phyloP scores from a whole-genome alignment of 1,284 basidiomycete genomes.

The Coniferiporia sulphurascens region DNA sequence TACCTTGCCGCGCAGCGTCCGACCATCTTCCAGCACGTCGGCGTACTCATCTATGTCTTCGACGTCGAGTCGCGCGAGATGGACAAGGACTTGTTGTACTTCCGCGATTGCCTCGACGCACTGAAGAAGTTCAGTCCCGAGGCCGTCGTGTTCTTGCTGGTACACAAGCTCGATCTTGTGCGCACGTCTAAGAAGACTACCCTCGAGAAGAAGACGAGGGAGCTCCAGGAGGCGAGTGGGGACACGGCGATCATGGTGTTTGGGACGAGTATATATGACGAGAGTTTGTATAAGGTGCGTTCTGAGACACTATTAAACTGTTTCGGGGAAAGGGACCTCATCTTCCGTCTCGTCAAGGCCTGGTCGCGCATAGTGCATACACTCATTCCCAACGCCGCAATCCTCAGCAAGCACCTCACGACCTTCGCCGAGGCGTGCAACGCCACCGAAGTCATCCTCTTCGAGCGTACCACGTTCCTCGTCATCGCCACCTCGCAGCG shows the following conservation, averaged over 20 bases:
- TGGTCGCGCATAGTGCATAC: slow-evolving; percentile 98
- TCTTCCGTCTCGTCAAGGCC: slow-evolving; percentile 49
- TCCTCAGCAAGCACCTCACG: slow-evolving; percentile 81
- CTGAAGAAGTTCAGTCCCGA: slow-evolving; percentile 73
- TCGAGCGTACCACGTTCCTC: slow-evolving; percentile 96
- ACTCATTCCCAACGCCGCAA: slow-evolving; percentile 90
- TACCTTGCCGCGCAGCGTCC: slow-evolving; percentile 88
- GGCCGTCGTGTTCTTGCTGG: slow-evolving; percentile 83
- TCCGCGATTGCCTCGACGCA: slow-evolving; percentile 79
- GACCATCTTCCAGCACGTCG: slow-evolving; percentile 93
- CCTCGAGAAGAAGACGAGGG: slow-evolving; percentile 66
- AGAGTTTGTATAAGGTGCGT: slow-evolving; percentile 89
- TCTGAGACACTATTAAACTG: neutral
- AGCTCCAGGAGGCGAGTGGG: slow-evolving; percentile 62
- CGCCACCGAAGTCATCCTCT: slow-evolving; percentile 92
- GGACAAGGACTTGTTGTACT: slow-evolving; percentile 81
- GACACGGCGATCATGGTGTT: slow-evolving; percentile 63
- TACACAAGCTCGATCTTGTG: slow-evolving; percentile 96
- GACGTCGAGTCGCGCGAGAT: slow-evolving; percentile 80
- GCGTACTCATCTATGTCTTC: slow-evolving; percentile 97
- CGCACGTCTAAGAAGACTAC: slow-evolving; percentile 52
- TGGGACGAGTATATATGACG: slow-evolving; percentile 98
- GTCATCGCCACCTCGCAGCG: slow-evolving; percentile 80
- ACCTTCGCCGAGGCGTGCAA: slow-evolving; percentile 82
- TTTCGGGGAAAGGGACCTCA: neutral